These are phyloP conservation scores for Geranium brycei DNA, from an alignment of 345 rosid genomes.

Conservation along the genomic window DNA sequence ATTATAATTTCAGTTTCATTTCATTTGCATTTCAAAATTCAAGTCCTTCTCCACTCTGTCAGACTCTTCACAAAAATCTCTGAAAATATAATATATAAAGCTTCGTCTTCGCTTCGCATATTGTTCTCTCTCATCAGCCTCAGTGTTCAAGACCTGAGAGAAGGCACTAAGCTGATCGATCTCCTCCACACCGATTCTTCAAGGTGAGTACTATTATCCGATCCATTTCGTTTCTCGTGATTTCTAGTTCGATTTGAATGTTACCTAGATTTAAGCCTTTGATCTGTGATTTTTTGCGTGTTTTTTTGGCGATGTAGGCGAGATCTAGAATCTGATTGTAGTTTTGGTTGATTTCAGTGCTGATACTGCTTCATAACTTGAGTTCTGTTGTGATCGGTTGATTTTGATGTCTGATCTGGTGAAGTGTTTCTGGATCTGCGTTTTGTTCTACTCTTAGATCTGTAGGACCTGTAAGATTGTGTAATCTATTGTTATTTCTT, in stretches of 20 bases:
- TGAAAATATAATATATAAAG: not conserved
- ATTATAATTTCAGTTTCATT: constrained; percentile 1
- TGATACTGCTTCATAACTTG: not conserved
- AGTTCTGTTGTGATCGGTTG: not conserved
- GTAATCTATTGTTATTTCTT: not conserved
- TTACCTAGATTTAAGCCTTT: not conserved
- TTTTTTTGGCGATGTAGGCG: not conserved
- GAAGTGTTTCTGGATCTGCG: constrained; percentile 12
- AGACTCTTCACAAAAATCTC: not conserved
- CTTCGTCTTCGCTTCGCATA: not conserved
- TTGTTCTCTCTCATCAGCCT: not conserved
- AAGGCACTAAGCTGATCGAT: not conserved
- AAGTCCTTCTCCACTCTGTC: too few relatives aligned
- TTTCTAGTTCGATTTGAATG: not conserved
- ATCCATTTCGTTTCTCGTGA: not conserved
- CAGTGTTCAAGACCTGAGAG: not conserved
- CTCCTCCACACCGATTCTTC: not conserved
- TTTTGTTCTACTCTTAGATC: not conserved
- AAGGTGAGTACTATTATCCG: not conserved
- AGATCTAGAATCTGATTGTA: constrained; percentile 16
- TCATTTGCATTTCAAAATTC: constrained; percentile 17
- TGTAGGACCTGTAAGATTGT: not conserved
- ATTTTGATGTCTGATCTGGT: constrained; percentile 13
- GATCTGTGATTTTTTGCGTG: not conserved
- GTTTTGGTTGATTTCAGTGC: too few relatives aligned